Evolutionary conservation across 768 basidiomycete species (phyloP), one percentile per base, ranked within the genome.

Genomic region (Lactarius akahatsu): DNA sequence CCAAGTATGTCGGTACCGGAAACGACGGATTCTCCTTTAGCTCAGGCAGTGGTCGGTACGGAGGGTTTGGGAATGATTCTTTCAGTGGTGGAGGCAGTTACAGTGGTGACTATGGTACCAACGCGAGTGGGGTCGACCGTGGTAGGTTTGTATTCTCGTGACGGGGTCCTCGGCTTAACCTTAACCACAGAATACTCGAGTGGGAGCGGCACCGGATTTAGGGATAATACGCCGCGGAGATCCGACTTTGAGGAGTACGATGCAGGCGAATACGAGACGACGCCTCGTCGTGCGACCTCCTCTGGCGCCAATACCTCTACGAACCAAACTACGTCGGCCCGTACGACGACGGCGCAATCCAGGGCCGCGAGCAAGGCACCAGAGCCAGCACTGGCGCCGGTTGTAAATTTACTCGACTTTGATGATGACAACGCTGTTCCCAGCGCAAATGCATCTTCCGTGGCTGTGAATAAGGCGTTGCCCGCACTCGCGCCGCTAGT

Each of bases 221-320:
- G 84, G 59, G 91, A 93, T 67, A 80, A 77, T 38, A 75, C 76
- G 9, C 76, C 85, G 47, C 78, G 85, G 18, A 79, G 81, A 63
- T 83, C 85, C 4, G 66, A 67, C 30, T 98, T 86, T 70, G 96
- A 98, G 72, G 96, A 98, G 75, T 99, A 99, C 76, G 92, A 96
- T 70, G 97, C 96, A 15, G 96, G 96, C 2, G 94, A 94, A 65
- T 96, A 98, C 67, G 94, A 96, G n/a, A 76, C 74, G 47, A 76
- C 71, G 68, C 78, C 74, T 68, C 81, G 76, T 61, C 80, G 76
- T 67, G 79, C 78, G 55, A 80, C 79, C 26, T 47, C 80, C 55
- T 72, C 77, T 26, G 71, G 71, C 38, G 79, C 77, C 60, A 75
- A 70, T 38, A 65, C 67, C 4, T 30, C 72, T 20, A 68, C 78